Conservation (phyloP, 192 early-diverging fungal genomes). For the Linnemannia schmuckeri region DNA sequence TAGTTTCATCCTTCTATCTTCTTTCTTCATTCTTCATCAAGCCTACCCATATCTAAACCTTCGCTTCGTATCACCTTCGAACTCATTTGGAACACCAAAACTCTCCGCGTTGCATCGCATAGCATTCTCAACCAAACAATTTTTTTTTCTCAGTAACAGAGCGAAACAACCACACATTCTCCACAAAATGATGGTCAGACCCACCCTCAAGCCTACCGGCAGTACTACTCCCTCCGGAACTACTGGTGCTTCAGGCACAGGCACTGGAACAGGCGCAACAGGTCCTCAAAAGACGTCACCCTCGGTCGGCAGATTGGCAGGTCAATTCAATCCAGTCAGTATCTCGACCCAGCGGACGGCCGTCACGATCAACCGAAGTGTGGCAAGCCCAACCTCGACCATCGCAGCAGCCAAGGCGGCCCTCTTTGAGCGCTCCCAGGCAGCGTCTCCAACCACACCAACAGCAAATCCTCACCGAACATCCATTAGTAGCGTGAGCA, state of each 20-base stretch:
- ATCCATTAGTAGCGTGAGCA: constrained; percentile 23
- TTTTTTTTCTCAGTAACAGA: background rate
- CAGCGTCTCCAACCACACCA: constrained; percentile 14
- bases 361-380: background rate
- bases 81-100: background rate
- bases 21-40: background rate
- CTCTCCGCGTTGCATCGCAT: background rate
- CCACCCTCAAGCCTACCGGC: background rate
- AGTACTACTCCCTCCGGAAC: background rate
- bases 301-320: constrained; percentile 20
- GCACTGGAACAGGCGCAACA: background rate
- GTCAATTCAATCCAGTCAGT: constrained; percentile 11
- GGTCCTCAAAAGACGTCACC: constrained; percentile 1
- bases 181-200: background rate
- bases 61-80: background rate
- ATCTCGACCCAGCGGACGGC: constrained; percentile 10
- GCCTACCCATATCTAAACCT: background rate
- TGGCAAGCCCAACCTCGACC: background rate
- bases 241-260: background rate
- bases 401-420: constrained; percentile 41
- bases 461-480: constrained; percentile 1
- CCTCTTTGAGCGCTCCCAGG: constrained; percentile 9
- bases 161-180: background rate
- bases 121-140: background rate
- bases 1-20: background rate